A percentile compares a stretch with the other conserved stretches of the same genome.
Evolutionary conservation across 1,139 yeast species (phyloP).

Genomic region (Candida frijolesensis): DNA sequence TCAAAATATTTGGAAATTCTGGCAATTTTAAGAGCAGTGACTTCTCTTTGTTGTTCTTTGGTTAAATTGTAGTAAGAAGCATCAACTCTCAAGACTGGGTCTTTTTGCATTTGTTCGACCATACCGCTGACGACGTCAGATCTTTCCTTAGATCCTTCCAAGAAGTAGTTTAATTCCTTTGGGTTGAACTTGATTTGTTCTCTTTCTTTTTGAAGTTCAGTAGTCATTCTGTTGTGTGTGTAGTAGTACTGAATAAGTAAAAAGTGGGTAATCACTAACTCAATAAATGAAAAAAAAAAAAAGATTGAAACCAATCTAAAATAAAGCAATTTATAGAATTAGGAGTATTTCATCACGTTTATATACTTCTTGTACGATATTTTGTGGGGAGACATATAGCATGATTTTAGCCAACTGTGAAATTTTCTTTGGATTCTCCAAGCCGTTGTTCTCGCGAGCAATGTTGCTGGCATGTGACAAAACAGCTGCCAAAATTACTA

Average conservation of each 20-base stretch:
- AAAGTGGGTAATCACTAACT: not conserved
- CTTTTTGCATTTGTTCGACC: constrained; percentile 49
- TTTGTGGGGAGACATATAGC: constrained; percentile 2
- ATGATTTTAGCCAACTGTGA: not conserved
- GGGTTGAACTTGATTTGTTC: constrained; percentile 32
- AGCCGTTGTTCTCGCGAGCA: not conserved
- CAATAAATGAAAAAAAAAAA: not conserved
- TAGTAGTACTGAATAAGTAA: not conserved
- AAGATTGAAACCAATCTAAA: not conserved
- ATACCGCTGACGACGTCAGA: constrained; percentile 33
- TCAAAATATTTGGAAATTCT: constrained; percentile 47
- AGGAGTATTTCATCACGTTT: not conserved
- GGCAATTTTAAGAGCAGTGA: constrained; percentile 44
- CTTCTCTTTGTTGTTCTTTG: constrained; percentile 41
- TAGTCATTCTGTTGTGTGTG: constrained; percentile 1
- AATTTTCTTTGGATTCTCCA: not conserved
- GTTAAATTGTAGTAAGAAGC: constrained; percentile 39
- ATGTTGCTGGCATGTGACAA: not conserved
- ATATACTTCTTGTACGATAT: not conserved
- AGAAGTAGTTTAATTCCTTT: constrained; percentile 43
- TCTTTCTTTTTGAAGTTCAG: constrained; percentile 10
- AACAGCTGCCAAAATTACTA: not conserved
- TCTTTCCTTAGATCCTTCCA: constrained; percentile 43
- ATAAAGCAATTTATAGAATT: not conserved
- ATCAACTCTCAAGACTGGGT: constrained; percentile 41